These are phyloP conservation scores for Trametes meyenii DNA, from an alignment of 768 basidiomycete species.

Conservation along the genomic window DNA sequence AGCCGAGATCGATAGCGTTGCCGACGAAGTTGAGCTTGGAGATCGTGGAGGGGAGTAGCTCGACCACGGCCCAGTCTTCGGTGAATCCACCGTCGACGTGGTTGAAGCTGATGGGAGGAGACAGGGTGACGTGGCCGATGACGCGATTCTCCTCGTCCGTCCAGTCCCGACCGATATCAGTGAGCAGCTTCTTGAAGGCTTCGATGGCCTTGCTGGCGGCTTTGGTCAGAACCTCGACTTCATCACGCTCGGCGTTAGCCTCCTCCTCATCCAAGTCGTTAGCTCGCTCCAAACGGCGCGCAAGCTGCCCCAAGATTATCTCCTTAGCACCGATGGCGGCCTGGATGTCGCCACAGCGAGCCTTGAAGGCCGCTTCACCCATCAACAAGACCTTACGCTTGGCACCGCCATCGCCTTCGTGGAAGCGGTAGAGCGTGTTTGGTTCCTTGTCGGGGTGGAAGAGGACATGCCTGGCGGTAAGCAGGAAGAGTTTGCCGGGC, in stretches of 20 bases:
- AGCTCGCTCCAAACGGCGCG: slow-evolving; percentile 16
- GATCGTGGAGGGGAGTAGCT: slow-evolving; percentile 31
- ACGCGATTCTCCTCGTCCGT: slow-evolving; percentile 21
- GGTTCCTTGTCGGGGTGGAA: slow-evolving; percentile 13
- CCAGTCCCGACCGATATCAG: slow-evolving; percentile 26
- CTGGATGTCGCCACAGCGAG: slow-evolving; percentile 13
- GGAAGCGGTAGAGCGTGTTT: slow-evolving; percentile 8
- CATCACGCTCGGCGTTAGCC: slow-evolving; percentile 12
- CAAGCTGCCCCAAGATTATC: not conserved
- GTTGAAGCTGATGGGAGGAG: slow-evolving; percentile 27
- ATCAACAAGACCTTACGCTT: slow-evolving; percentile 26
- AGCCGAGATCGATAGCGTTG: slow-evolving; percentile 30
- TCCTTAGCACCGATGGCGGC: slow-evolving; percentile 4
- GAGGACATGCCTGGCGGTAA: slow-evolving; percentile 29
- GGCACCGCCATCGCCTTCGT: slow-evolving; percentile 7
- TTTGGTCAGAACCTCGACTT: slow-evolving; percentile 1
- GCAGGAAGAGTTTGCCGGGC: slow-evolving; percentile 23
- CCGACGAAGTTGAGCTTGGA: slow-evolving; percentile 26
- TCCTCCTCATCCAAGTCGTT: slow-evolving; percentile 17
- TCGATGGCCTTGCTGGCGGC: slow-evolving; percentile 18
- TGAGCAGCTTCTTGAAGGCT: slow-evolving; percentile 25
- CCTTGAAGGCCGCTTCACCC: slow-evolving; percentile 24
- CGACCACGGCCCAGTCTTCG: slow-evolving; percentile 32
- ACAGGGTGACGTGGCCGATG: slow-evolving; percentile 31
- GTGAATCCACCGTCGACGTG: slow-evolving; percentile 20